Base-by-base conservation (phyloP, 805 yeast genomes). In the Nakazawaea holstii region DNA sequence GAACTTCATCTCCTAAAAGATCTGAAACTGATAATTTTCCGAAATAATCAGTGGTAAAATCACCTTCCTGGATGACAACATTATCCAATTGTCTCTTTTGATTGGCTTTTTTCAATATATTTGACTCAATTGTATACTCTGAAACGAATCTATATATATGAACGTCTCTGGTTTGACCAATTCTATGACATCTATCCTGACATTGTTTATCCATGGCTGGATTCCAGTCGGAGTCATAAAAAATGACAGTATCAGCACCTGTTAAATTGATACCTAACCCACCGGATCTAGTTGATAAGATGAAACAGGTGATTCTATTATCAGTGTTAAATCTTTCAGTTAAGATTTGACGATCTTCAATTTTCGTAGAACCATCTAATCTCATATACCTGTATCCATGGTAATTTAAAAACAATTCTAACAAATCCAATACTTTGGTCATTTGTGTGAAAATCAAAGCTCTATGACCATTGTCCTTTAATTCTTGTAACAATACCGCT, bases 161-260 rank as follows among this genome's bases (percentile, higher is more conserved):
- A 32, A 94, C 99, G 62, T 94, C 99, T 59, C 99, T 76, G 14
- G 95, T 89, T 65, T 94, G 99, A 6, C 99, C 99, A 63, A 94
- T 94, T 72, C 99, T 84, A 64, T 94, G 99, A 68, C 98, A 94
- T 65, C 99, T 82, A 67, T 94, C 99, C 66, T 94, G 99, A 68
- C 99, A 94, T 67, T 94, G 99, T 61, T 90, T 89, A 64, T 94
- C 99, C 97, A 94, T 94, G 1, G 98, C 96, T 2, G 99, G 99
- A 61, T 94, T 94, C 99, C 99, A 92, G 66, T 92, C 99, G 2
- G 97, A 89, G 66, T 94, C 99, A 64, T 95, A 94, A 67, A 94
- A 95, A 7, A 94, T 89, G 39, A 94, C 99, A 0, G 99, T 94
- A 60, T 94, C 99, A 0, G 99, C 99, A 60, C 98, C 99, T 0